Base-by-base conservation (phyloP, 1,284 basidiomycete species). In the Naganishia sp. region DNA sequence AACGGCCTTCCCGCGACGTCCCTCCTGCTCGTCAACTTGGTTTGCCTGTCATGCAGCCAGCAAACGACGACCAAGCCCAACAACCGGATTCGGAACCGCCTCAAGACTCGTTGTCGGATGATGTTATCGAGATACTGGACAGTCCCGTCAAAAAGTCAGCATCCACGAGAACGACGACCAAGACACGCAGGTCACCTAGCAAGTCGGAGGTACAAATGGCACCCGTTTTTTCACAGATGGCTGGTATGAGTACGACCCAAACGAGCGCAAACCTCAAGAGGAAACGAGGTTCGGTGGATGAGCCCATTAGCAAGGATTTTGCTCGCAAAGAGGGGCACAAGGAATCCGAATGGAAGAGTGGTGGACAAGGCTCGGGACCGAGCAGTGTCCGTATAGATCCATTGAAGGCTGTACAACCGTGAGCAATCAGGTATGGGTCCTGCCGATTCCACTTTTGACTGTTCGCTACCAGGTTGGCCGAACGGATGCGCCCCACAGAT, bases 391-490 rank as follows among this genome's bases (percentile, higher is more conserved):
- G 68, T 70, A 11, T 54, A 74, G 78, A 80, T 54, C 74, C 77
- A 9, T 64, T 80, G 16, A 71, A 70, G 13, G 76, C 75, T 3
- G 76, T 76, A 65, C 77, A 77, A 50, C 79, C 79, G 78, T 79
- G 56, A 69, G 77, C 67, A 9, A 18, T 23, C 36, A 39, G 13
- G 36, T 9, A 39, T 39, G 36, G 7, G 7, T 39, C 6, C 36
- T 13, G 36, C 2, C 36, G 36, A 39, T 39, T 39, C 36, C 36
- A 13, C 36, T 39, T 39, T 13, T 39, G 13, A 21, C 21, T 13
- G 44, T 16, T 18, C 31, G 23, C 46, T 28, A 28, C 54, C 56
- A 79, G 78, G 3, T 69, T 80, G 3, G 79, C 79, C 0, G 79
- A 80, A 60, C 68, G 76, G 1, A 77, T 77, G 4, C 73, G 79